Evolutionary conservation across 2,329 filamentous ascomycete genomes (phyloP).

Genomic region (Xylaria sp.): DNA sequence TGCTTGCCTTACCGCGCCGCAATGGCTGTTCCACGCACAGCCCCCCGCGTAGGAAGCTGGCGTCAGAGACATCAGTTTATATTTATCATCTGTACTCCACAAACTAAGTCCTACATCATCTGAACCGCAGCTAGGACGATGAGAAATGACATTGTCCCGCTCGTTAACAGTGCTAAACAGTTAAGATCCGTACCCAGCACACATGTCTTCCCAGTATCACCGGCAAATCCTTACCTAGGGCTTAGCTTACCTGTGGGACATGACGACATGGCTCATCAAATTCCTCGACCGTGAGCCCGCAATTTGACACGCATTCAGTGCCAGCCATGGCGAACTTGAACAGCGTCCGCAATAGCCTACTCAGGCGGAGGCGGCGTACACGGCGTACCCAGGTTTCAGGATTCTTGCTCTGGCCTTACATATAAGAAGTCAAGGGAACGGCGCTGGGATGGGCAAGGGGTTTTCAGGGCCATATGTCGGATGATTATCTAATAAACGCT

Average conservation of each 20-base stretch:
- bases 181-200: background rate
- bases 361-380: background rate
- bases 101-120: background rate
- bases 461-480: background rate
- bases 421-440: conserved; percentile 2
- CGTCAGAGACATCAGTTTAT: background rate
- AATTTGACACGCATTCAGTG: conserved; percentile 13
- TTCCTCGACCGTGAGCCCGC: conserved; percentile 9
- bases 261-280: conserved; percentile 9
- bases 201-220: conserved; percentile 11
- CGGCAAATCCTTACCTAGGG: conserved; percentile 6
- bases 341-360: conserved; percentile 2
- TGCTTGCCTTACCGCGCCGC: background rate
- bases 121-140: background rate
- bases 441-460: background rate
- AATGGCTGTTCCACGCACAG: background rate
- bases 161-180: background rate
- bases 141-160: background rate
- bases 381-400: background rate
- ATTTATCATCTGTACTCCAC: background rate
- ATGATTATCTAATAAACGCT: background rate
- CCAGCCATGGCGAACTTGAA: background rate
- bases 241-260: conserved; percentile 21
- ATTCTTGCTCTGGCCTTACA: background rate
- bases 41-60: background rate